Evolutionary conservation across 2,329 filamentous ascomycete species (phyloP), one percentile per base, ranked within the genome.

Genomic region (Diaporthe sp.): DNA sequence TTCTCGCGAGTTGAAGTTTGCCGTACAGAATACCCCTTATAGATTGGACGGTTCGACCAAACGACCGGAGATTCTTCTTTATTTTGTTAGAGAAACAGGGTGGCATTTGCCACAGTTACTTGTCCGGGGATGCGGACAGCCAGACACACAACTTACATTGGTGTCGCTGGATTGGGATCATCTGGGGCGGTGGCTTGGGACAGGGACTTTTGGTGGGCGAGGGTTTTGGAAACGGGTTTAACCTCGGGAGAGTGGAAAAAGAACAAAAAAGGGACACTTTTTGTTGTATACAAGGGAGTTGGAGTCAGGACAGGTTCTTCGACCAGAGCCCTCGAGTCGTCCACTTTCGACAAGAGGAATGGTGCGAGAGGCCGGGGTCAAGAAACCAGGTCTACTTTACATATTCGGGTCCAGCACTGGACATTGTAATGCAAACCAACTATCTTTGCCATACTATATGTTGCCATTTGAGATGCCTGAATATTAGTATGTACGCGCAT

Each of bases 21-120:
- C 74, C 72, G 70, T 76, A 68, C 74, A 74, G 60, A 74, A 76
- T 76, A 76, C 75, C 75, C 75, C 68, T 75, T 71, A 76, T 76
- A 76, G 75, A 76, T 75, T 71, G 70, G 54, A 70, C 69, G 73
- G 70, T 71, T 50, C 68, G 60, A 72, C 61, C 33, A 40, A 68
- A 69, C 67, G 60, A 69, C 61, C 66, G 57, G 38, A 55, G 33
- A 60, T 19, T 72, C 47, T 72, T 64, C 22, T 72, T 72, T 72
- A 45, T 45, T 72, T 64, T 72, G 70, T 72, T 72, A 72, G 70
- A 72, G 35, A 40, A 33, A 45, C 33, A 47, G 70, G 45, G 28
- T 33, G 50, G n/a, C 35, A 64, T 30, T 22, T 45, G 33, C 57
- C 70, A 64, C 25, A 45, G 35, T 55, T 54, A 30, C 28, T 72